phyloP scores from a whole-genome alignment of 2,329 filamentous ascomycete genomes.

The Xylaria arbuscula region DNA sequence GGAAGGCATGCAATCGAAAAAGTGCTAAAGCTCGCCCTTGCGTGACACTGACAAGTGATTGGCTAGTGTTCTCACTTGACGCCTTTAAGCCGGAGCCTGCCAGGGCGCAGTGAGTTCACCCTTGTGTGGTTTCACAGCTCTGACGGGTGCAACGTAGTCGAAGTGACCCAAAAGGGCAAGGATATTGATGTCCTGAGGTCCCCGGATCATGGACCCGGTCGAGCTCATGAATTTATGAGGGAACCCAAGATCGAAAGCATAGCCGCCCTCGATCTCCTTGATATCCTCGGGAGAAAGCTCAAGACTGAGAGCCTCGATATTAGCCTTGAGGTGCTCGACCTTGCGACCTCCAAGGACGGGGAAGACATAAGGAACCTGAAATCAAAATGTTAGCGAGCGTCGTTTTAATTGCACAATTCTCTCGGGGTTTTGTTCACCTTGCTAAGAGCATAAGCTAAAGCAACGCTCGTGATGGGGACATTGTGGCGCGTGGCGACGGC shows the following conservation, averaged over 20 bases:
- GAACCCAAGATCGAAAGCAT: constrained; percentile 61
- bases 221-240: constrained; percentile 21
- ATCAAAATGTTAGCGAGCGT: constrained; percentile 48
- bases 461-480: constrained; percentile 20
- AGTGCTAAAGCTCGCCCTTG: neutral
- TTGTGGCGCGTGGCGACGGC: constrained; percentile 24
- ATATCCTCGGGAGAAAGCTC: constrained; percentile 65
- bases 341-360: constrained; percentile 68
- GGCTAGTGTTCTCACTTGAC: neutral
- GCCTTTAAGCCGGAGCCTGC: constrained; percentile 7
- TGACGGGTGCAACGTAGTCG: constrained; percentile 19
- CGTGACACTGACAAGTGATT: neutral
- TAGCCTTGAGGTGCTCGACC: constrained; percentile 63
- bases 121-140: constrained; percentile 1
- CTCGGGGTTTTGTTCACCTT: neutral
- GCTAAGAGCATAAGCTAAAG: neutral
- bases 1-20: too few relatives aligned
- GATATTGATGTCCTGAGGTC: constrained; percentile 14
- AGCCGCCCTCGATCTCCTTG: constrained; percentile 63
- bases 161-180: constrained; percentile 10
- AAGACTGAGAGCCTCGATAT: constrained; percentile 54
- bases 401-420: neutral
- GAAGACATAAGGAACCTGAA: constrained; percentile 67
- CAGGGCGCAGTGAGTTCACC: constrained; percentile 15
- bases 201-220: constrained; percentile 5